Conservation (phyloP, 495 filamentous ascomycete genomes). For the Pyrenopolyporus hunteri region DNA sequence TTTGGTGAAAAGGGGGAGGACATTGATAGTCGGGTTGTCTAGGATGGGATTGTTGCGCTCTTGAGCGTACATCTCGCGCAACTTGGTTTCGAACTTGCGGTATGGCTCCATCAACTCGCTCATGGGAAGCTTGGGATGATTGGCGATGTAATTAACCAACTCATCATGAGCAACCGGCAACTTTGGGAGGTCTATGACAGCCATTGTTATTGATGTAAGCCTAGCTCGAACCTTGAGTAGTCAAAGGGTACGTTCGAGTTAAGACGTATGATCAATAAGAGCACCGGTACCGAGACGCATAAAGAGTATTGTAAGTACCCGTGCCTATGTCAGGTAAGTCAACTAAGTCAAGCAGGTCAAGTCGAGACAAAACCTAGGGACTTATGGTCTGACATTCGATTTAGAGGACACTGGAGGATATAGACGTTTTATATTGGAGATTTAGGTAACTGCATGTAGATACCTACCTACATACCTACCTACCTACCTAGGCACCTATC, state of each 20-base stretch:
- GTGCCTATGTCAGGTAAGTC: background rate
- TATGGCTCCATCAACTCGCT: slow-evolving; percentile 68
- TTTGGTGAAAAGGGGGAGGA: slow-evolving; percentile 70
- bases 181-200: slow-evolving; percentile 44
- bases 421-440: slow-evolving; percentile 16
- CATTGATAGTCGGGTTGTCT: slow-evolving; percentile 66
- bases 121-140: slow-evolving; percentile 61
- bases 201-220: slow-evolving; percentile 40
- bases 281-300: too few relatives aligned
- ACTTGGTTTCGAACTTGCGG: slow-evolving; percentile 67
- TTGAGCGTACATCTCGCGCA: slow-evolving; percentile 76
- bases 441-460: too few relatives aligned
- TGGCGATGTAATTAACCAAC: slow-evolving; percentile 53
- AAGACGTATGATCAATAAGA: too few relatives aligned
- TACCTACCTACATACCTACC: too few relatives aligned
- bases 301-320: too few relatives aligned
- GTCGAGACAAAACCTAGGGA: too few relatives aligned
- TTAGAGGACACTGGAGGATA: slow-evolving; percentile 1
- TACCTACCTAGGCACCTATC: too few relatives aligned
- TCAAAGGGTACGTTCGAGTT: too few relatives aligned
- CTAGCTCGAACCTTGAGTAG: background rate
- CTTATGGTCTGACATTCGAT: too few relatives aligned
- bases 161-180: slow-evolving; percentile 51
- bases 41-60: slow-evolving; percentile 63
- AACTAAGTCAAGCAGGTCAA: background rate